These are phyloP conservation scores for Stemphylium beticola DNA, from an alignment of 2,329 filamentous ascomycete species.

Conservation along the genomic window DNA sequence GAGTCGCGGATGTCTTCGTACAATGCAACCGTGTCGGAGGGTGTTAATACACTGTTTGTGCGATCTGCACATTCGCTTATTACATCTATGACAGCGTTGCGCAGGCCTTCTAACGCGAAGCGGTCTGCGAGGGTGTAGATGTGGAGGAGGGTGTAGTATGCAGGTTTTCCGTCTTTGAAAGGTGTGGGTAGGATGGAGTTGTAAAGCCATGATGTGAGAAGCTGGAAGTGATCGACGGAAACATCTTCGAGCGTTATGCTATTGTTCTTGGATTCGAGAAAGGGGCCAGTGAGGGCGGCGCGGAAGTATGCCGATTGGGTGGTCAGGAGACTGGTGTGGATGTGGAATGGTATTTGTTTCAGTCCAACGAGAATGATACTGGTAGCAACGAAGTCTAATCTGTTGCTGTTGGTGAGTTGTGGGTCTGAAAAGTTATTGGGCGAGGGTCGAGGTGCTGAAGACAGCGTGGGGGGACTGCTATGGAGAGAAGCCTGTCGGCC, in stretches of 20 bases:
- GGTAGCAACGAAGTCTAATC: conserved; percentile 50
- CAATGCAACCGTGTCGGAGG: conserved; percentile 56
- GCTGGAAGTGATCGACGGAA: conserved; percentile 55
- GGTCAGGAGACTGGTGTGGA: conserved; percentile 58
- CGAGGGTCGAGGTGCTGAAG: neutral
- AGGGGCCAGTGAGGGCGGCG: conserved; percentile 56
- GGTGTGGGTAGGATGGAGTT: conserved; percentile 50
- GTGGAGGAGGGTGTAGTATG: conserved; percentile 58
- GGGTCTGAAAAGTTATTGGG: neutral
- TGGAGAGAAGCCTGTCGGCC: neutral
- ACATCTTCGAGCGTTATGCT: conserved; percentile 54
- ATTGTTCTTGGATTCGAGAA: conserved; percentile 54
- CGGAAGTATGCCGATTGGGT: conserved; percentile 58
- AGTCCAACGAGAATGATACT: conserved; percentile 49
- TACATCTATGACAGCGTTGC: conserved; percentile 53
- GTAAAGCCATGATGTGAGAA: conserved; percentile 61
- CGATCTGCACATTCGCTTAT: conserved; percentile 54
- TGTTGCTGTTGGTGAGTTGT: conserved; percentile 41
- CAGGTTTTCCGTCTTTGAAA: conserved; percentile 55
- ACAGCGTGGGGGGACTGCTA: neutral
- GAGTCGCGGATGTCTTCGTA: conserved; percentile 53
- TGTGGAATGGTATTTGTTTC: conserved; percentile 49
- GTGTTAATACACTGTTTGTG: conserved; percentile 59
- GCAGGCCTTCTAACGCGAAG: conserved; percentile 53
- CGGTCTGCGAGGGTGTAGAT: conserved; percentile 56